Base-by-base conservation (phyloP, 805 yeast genomes). In the Yueomyces sp. region DNA sequence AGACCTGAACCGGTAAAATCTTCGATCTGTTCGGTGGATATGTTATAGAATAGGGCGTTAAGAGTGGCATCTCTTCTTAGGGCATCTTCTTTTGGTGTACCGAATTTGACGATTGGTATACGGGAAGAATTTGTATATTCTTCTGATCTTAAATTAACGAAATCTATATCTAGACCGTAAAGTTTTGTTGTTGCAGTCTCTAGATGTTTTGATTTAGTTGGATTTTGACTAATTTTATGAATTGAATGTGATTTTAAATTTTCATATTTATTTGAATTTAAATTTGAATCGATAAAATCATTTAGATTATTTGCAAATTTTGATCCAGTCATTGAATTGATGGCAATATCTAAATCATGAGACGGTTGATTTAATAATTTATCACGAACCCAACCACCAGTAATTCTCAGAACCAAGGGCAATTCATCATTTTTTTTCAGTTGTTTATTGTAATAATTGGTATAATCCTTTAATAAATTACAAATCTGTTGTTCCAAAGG, bases 351-450 rank as follows among this genome's bases (percentile, higher is more conserved):
- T 31, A 92, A 68, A 60, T 92, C 99, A 56, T 90, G 79, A 38
- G 90, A 79, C 27, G 76, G 77, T 40, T 72, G 70, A 0, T 95
- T 94, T 31, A 92, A 66, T 30, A 92, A 66, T 63, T 92, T 92
- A 61, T 92, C 98, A 52, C 98, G 73, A 2, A 92, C 98, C 98
- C 98, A 90, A 0, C 98, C 98, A 34, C 98, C 98, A 0, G 96
- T 88, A 51, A 92, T 84, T 47, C 98, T 62, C 36, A 48, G 51
- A n/a, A 42, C 49, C 44, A 54, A 42, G 5, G 56, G 60, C 38
- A 51, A 57, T 26, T 29, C 26, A 28, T 28, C 19, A 26, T 31
- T 28, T 12, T 5, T 19, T 28, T 27, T 19, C 26, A 12, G 4
- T 36, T 28, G 19, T 2, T 38, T 26, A 39, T 60, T 60, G 42